Conservation (phyloP, 2,329 filamentous ascomycete genomes). For the Dothistroma pini region DNA sequence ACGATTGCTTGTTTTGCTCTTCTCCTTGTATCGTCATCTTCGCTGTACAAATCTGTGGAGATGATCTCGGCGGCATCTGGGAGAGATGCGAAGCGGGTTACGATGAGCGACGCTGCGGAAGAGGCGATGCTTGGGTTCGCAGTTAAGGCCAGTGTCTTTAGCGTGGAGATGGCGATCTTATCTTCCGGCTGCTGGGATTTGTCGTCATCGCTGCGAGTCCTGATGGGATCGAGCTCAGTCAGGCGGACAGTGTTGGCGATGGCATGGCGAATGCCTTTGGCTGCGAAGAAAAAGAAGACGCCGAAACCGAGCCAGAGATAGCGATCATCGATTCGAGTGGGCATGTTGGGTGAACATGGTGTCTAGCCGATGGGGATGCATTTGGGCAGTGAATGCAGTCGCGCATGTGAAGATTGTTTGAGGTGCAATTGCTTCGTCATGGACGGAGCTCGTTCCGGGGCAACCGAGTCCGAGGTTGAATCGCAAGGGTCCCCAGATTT, state of each 20-base stretch:
- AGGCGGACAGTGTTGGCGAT: constrained; percentile 60
- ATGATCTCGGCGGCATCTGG: constrained; percentile 18
- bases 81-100: constrained; percentile 22
- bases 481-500: constrained; percentile 1
- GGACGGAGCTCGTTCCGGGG: neutral
- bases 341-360: constrained; percentile 17
- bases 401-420: neutral
- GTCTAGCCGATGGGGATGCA: neutral
- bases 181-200: constrained; percentile 58
- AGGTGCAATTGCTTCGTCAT: neutral
- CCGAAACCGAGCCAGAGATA: constrained; percentile 48
- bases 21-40: constrained; percentile 11
- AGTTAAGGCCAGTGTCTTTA: constrained; percentile 40
- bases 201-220: constrained; percentile 70
- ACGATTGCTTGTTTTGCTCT: constrained; percentile 19
- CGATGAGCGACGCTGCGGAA: constrained; percentile 31
- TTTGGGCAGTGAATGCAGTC: neutral
- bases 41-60: constrained; percentile 15
- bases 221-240: constrained; percentile 63
- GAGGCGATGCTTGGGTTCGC: constrained; percentile 44
- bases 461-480: neutral
- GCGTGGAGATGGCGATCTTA: constrained; percentile 39
- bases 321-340: constrained; percentile 34
- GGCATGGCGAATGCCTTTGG: constrained; percentile 55
- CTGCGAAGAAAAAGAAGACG: constrained; percentile 57